phyloP scores from a whole-genome alignment of 306 rosid species.

The Cyclanthera cordifolia region DNA sequence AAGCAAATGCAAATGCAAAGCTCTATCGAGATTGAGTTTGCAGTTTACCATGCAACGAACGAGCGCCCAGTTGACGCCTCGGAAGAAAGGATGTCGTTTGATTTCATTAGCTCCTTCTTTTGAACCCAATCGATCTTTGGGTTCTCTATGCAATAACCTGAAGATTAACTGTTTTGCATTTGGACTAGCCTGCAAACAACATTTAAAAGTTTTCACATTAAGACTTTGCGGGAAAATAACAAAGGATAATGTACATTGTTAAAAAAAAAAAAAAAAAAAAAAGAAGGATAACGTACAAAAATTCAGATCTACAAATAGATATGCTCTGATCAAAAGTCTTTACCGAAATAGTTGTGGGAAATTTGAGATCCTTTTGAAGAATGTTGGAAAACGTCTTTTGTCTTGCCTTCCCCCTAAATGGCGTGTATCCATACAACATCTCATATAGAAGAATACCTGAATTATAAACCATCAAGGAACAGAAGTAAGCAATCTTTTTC shows the following conservation, averaged over 20 bases:
- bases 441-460: slow-evolving; percentile 70
- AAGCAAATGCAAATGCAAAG: too few relatives aligned
- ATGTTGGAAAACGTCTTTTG: slow-evolving; percentile 81
- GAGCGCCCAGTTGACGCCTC: slow-evolving; percentile 77
- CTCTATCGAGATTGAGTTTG: neutral
- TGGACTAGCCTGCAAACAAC: slow-evolving; percentile 58
- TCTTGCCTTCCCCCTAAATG: slow-evolving; percentile 87
- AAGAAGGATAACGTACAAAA: neutral
- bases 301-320: neutral
- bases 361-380: slow-evolving; percentile 91
- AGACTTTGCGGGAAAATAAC: too few relatives aligned
- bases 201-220: neutral
- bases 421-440: slow-evolving; percentile 86
- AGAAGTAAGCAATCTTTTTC: neutral
- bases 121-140: slow-evolving; percentile 70
- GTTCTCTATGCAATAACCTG: slow-evolving; percentile 68
- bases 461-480: neutral
- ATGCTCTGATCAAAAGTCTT: neutral
- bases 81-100: slow-evolving; percentile 73
- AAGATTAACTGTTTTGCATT: slow-evolving; percentile 64
- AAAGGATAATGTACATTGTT: too few relatives aligned
- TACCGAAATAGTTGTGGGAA: slow-evolving; percentile 68
- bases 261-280: too few relatives aligned
- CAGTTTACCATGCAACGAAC: slow-evolving; percentile 66
- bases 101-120: slow-evolving; percentile 72